Evolutionary conservation across 768 basidiomycete species (phyloP), one percentile per base, ranked within the genome.

Genomic region (Mycena pura): DNA sequence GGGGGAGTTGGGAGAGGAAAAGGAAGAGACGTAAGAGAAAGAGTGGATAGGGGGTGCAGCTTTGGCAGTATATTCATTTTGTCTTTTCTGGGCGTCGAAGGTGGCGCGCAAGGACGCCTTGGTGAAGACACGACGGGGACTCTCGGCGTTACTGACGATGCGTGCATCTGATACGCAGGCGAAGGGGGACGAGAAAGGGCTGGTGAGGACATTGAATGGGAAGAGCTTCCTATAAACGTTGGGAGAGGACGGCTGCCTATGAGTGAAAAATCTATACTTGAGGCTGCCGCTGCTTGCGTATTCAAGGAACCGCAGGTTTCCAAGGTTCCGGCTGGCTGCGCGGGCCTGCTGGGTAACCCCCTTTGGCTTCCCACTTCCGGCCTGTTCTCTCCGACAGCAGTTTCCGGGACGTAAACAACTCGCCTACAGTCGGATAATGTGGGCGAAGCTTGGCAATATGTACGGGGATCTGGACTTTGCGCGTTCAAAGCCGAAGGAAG

Each of bases 401-500:
- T 43, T 7, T 6, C 52, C 3, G 60, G 57, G 27, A 66, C 59
- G 36, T 66, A 66, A 4, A 62, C 40, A 13, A 60, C 64, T 43
- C 62, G 40, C n/a, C 60, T 60, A 27, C 58, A 66, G 17, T 59
- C 60, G 25, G 64, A 58, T 13, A 55, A 28, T 19, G 64, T 38
- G 17, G 60, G 57, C 11, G 64, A 62, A 8, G 64, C 62, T 38
- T 51, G 57, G 32, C 60, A 65, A 39, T 51, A 21, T 21, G 56
- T 34, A 21, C 43, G 39, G 22, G 43, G 60, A 29, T 38, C 45
- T n/a, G 40, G 32, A 6, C 28, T 46, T 9, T 50, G 17, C 22
- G 57, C 57, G 40, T 31, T 25, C n/a, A 38, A 36, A 13, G 60
- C 46, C 2, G 60, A 62, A 25, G 60, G 64, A 31, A 66, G 57